phyloP scores from a whole-genome alignment of 2,329 filamentous ascomycete genomes.

The Gliomastix tumulicola region DNA sequence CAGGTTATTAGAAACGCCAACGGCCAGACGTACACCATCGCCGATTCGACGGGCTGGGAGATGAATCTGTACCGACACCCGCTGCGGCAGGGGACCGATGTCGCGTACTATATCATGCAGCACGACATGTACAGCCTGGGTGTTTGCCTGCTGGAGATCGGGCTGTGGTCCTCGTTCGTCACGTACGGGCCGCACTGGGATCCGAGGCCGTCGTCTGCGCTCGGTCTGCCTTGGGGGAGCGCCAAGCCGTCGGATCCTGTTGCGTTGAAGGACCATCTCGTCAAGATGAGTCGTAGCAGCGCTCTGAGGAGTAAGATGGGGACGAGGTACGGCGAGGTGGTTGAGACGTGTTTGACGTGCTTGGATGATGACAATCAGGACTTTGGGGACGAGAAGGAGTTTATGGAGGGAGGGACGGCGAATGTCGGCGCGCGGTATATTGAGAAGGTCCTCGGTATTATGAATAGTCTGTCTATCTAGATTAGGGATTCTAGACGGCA shows the following conservation, averaged over 20 bases:
- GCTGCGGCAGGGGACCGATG: constrained; percentile 28
- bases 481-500: constrained; percentile 1
- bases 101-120: constrained; percentile 34
- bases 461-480: constrained; percentile 1
- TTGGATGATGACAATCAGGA: constrained; percentile 18
- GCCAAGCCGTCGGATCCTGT: too few species aligned
- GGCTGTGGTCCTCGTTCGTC: constrained; percentile 34
- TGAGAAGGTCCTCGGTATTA: constrained; percentile 14
- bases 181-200: too few species aligned
- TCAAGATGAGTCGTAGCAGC: constrained; percentile 17
- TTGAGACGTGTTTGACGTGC: constrained; percentile 23
- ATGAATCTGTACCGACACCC: constrained; percentile 46
- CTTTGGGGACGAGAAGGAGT: constrained; percentile 16
- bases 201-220: too few species aligned
- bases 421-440: constrained; percentile 18
- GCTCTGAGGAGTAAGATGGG: constrained; percentile 20
- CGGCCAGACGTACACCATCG: constrained; percentile 3
- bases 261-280: constrained; percentile 8
- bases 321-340: constrained; percentile 19
- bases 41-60: constrained; percentile 10
- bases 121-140: constrained; percentile 52
- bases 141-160: constrained; percentile 45
- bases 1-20: constrained; percentile 6
- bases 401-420: constrained; percentile 20
- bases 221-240: too few species aligned